Conservation (phyloP, 73 alveolate genomes). For the Blepharisma stoltei region DNA sequence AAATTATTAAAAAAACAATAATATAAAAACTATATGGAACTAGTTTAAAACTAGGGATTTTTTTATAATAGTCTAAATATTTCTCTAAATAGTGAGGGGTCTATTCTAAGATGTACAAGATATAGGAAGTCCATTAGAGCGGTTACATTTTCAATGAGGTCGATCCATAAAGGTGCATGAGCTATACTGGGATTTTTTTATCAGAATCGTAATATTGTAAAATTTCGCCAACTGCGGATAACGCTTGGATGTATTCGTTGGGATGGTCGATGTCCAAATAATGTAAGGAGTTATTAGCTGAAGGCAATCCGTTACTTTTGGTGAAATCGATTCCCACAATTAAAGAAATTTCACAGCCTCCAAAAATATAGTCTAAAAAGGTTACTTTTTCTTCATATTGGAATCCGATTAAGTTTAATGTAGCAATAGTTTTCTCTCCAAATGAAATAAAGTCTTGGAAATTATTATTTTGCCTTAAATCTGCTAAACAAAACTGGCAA, state of each 20-base stretch:
- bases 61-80: no score
- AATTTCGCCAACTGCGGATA: constrained; percentile 69
- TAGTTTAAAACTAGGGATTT: no score
- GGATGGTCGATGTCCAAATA: constrained; percentile 42
- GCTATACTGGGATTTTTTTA: constrained; percentile 85
- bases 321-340: constrained; percentile 91
- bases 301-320: constrained; percentile 78
- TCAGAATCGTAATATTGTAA: constrained; percentile 87
- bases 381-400: constrained; percentile 40
- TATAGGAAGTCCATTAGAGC: no score
- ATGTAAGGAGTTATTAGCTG: constrained; percentile 64
- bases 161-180: no score
- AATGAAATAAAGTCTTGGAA: no score
- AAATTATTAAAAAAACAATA: no score
- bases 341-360: constrained; percentile 84
- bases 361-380: constrained; percentile 79
- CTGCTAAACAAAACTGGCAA: constrained; percentile 34
- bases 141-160: no score
- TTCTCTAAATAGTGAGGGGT: no score
- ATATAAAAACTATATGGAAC: no score
- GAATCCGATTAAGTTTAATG: background rate
- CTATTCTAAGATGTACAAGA: no score
- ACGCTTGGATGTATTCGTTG: constrained; percentile 80
- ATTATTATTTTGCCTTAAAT: background rate
- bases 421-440: no score